Evolutionary conservation across 495 filamentous ascomycete species (phyloP), one percentile per base, ranked within the genome.

Genomic region (Glutinoglossum americanum): DNA sequence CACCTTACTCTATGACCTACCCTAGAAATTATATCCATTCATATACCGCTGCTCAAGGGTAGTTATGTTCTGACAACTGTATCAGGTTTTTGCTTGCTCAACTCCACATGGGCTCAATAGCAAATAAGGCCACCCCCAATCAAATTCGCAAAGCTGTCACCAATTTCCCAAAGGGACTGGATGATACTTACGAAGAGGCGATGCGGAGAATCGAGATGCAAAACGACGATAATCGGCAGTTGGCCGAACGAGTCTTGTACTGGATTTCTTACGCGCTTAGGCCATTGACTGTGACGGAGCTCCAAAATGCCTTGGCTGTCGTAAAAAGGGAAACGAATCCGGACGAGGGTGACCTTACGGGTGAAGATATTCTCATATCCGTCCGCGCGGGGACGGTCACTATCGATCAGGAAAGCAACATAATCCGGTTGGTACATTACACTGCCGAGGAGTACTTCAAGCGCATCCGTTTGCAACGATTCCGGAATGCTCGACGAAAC

Each of bases 11-110:
- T n/a, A n/a, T n/a, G n/a, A n/a, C n/a, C n/a, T n/a, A 62, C 32
- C 51, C 23, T 0, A 27, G 30, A 9, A 33, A 33, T 33, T 33
- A 47, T n/a, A n/a, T n/a, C n/a, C n/a, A n/a, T n/a, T n/a, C n/a
- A n/a, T n/a, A n/a, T n/a, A n/a, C n/a, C n/a, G n/a, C n/a, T n/a
- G n/a, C n/a, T n/a, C n/a, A n/a, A n/a, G n/a, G n/a, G n/a, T n/a
- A n/a, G n/a, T n/a, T n/a, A 26, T 8, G 6, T 9, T 9, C 13
- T 9, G n/a, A 4, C 60, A 55, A n/a, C n/a, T n/a, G n/a, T n/a
- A n/a, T n/a, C n/a, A 74, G 76, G 73, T 80, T 81, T 59, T 67
- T 80, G 1, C 68, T 82, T 23, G 76, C 75, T 9, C 65, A 63
- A 21, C 67, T 81, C 0, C 66, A 76, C 60, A 59, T 78, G n/a